Conservation (phyloP, 257 asterid genomes). For the Forsythia viridissima region DNA sequence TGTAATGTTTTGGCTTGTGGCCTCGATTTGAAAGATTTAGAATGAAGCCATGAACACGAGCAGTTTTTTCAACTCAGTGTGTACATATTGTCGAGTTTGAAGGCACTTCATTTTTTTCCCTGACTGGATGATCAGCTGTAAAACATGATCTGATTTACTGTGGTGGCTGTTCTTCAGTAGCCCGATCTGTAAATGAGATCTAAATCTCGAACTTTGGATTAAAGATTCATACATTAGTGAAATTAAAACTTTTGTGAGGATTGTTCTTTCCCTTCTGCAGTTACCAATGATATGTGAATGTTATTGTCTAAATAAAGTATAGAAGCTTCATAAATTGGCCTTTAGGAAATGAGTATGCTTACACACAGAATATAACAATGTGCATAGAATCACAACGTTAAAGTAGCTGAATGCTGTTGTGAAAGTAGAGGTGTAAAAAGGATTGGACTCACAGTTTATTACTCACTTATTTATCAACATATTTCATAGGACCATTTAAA, state of each 20-base stretch:
- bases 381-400: too few relatives aligned
- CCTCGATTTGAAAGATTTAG: slow-evolving; percentile 43
- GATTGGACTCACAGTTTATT: too few relatives aligned
- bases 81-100: slow-evolving; percentile 33
- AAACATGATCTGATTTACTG: not conserved
- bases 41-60: not conserved
- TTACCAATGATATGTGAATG: not conserved
- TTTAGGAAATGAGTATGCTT: too few relatives aligned
- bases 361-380: too few relatives aligned
- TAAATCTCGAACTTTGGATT: not conserved
- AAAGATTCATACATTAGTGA: too few relatives aligned
- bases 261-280: not conserved
- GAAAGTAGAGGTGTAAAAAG: too few relatives aligned
- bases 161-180: not conserved
- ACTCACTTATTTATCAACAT: too few relatives aligned
- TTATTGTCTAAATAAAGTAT: not conserved
- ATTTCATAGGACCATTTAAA: too few relatives aligned
- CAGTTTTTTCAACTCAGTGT: not conserved
- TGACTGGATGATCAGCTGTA: not conserved
- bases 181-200: not conserved
- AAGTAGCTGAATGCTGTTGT: too few relatives aligned
- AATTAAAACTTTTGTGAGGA: not conserved
- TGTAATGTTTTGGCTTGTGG: slow-evolving; percentile 85
- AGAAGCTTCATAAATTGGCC: too few relatives aligned
- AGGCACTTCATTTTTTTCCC: not conserved